Evolutionary conservation across 768 basidiomycete genomes (phyloP).

Genomic region (Xerocomellus dryophilus): DNA sequence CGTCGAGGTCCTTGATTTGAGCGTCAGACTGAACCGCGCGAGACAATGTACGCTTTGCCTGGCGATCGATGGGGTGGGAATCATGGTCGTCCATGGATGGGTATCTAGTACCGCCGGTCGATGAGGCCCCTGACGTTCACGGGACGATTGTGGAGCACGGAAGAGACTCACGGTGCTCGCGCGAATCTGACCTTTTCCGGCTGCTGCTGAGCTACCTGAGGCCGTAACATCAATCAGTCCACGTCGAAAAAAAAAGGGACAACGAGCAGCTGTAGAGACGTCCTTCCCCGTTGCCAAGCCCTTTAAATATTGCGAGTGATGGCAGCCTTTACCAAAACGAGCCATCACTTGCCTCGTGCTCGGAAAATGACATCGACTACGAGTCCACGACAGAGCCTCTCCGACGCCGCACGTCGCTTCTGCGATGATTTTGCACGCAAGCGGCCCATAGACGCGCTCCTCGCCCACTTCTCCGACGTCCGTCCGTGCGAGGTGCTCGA

Average conservation of each 20-base stretch:
- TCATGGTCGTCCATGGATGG: constrained; percentile 7
- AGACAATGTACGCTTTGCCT: constrained; percentile 45
- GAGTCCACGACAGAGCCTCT: constrained; percentile 30
- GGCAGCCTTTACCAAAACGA: not conserved
- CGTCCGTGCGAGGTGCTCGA: constrained; percentile 47
- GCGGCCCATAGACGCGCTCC: constrained; percentile 39
- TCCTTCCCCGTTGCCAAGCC: not conserved
- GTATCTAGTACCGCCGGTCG: constrained; percentile 1
- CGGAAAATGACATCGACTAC: not conserved
- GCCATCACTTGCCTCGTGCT: not conserved
- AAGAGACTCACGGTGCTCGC: constrained; percentile 13
- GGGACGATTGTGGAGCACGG: not conserved
- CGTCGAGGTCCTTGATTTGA: constrained; percentile 63
- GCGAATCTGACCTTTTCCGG: not conserved
- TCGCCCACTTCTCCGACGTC: constrained; percentile 50
- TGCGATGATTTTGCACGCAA: constrained; percentile 52
- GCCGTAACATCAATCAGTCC: constrained; percentile 1
- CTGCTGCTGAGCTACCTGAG: not conserved
- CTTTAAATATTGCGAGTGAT: not conserved
- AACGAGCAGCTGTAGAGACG: not conserved
- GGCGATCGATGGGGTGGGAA: constrained; percentile 37
- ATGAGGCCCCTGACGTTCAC: constrained; percentile 14
- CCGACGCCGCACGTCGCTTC: constrained; percentile 44
- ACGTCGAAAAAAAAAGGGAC: too few relatives aligned
- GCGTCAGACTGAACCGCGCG: constrained; percentile 50